These are phyloP conservation scores for Poa annua DNA, from an alignment of 176 grass and related monocot species.

Conservation along the genomic window DNA sequence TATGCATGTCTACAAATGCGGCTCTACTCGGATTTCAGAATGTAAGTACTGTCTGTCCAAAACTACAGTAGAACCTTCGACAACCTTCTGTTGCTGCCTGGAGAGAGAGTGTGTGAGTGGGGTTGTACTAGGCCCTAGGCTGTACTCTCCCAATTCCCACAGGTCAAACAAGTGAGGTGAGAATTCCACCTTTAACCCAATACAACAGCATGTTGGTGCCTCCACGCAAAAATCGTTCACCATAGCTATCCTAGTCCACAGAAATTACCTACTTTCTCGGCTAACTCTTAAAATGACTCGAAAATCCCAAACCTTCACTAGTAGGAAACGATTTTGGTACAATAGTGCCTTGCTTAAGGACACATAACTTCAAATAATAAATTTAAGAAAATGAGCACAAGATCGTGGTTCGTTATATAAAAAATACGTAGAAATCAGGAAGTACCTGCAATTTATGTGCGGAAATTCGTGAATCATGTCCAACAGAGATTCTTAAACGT, in stretches of 20 bases:
- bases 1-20: conserved; percentile 10
- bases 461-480: conserved; percentile 95
- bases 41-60: not conserved
- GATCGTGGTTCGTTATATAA: not conserved
- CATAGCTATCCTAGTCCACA: not conserved
- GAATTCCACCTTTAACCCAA: conserved; percentile 17
- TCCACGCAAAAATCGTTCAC: not conserved
- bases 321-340: conserved; percentile 4
- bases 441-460: conserved; percentile 87
- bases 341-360: not conserved
- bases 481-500: conserved; percentile 81
- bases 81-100: not conserved
- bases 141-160: not conserved
- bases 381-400: not conserved
- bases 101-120: not conserved
- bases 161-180: not conserved
- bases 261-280: not conserved
- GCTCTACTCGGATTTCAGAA: not conserved
- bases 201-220: conserved; percentile 3
- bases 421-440: conserved; percentile 30
- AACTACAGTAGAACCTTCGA: conserved; percentile 18
- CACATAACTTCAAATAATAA: conserved; percentile 10
- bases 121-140: not conserved
- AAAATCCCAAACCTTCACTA: not conserved
- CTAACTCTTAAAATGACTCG: not conserved